Conservation (phyloP, 345 rosid species). For the Raphanus sativus region DNA sequence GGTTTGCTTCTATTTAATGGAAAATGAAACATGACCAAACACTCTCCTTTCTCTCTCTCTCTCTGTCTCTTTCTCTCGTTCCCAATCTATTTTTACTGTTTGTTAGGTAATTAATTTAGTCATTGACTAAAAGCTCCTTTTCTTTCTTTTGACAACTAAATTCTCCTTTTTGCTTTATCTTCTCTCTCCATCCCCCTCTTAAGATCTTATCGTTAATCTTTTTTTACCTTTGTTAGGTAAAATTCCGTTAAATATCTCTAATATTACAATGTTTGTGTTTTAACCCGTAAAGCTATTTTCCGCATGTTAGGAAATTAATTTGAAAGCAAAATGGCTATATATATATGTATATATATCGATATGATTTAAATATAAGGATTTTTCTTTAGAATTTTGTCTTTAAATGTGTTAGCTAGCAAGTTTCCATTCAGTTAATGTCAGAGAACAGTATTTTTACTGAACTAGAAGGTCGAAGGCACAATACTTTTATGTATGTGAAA, state of each 20-base stretch:
- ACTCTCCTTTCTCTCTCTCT: not conserved
- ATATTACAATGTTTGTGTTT: not conserved
- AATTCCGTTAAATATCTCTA: not conserved
- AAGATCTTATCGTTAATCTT: not conserved
- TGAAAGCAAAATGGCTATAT: not conserved
- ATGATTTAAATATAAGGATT: not conserved
- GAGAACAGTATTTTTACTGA: not conserved
- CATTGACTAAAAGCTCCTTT: not conserved
- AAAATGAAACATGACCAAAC: slow-evolving; percentile 27
- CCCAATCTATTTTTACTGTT: slow-evolving; percentile 9
- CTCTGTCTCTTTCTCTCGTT: not conserved
- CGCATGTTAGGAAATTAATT: too few species aligned
- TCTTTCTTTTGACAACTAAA: not conserved
- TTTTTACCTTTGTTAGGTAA: not conserved
- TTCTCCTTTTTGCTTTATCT: not conserved
- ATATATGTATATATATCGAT: not conserved
- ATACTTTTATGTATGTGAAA: not conserved
- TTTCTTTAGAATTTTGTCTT: not conserved
- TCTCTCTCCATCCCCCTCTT: not conserved
- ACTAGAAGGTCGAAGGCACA: not conserved
- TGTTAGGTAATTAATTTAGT: slow-evolving; percentile 1
- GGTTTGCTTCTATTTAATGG: slow-evolving; percentile 25
- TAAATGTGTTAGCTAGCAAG: not conserved
- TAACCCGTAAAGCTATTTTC: not conserved
- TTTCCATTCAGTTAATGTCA: not conserved